A percentile compares a stretch with the other conserved stretches of the same genome.
phyloP scores from a whole-genome alignment of 2,329 filamentous ascomycete genomes.

The Phaeosphaeriaceae sp. region DNA sequence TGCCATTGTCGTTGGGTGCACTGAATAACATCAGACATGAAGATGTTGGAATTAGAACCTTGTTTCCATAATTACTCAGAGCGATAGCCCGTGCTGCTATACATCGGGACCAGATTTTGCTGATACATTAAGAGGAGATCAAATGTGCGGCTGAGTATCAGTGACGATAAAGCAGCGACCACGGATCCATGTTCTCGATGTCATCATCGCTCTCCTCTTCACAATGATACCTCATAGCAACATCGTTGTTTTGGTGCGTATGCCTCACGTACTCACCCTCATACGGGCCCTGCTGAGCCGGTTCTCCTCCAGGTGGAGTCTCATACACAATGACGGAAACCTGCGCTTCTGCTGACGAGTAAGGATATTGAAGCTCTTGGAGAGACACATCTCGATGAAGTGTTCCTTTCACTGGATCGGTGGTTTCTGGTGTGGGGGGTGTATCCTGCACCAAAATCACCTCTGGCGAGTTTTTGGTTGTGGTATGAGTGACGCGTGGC shows the following conservation, averaged over 20 bases:
- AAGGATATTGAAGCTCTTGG: neutral
- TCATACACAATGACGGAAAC: slow-evolving; percentile 13
- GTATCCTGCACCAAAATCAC: neutral
- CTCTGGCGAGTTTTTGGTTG: neutral
- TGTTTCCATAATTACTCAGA: too few species aligned
- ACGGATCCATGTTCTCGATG: too few species aligned
- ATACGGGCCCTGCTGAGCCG: neutral
- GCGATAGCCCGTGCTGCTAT: neutral
- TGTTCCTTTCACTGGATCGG: neutral
- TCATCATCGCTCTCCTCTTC: too few species aligned
- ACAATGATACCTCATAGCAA: too few species aligned
- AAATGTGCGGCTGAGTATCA: too few species aligned
- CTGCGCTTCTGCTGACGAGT: neutral
- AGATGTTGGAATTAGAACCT: too few species aligned
- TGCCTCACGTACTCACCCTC: neutral
- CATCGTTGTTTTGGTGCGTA: too few species aligned
- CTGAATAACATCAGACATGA: too few species aligned
- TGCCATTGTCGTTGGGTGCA: too few species aligned
- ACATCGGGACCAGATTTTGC: neutral
- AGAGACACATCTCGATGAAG: neutral
- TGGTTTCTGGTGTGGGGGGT: neutral
- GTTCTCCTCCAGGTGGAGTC: slow-evolving; percentile 8
- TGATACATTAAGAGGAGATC: neutral
- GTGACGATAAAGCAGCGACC: too few species aligned
- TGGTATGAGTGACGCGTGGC: neutral